Evolutionary conservation across 768 basidiomycete genomes (phyloP).

Genomic region (Podaxis sp.): DNA sequence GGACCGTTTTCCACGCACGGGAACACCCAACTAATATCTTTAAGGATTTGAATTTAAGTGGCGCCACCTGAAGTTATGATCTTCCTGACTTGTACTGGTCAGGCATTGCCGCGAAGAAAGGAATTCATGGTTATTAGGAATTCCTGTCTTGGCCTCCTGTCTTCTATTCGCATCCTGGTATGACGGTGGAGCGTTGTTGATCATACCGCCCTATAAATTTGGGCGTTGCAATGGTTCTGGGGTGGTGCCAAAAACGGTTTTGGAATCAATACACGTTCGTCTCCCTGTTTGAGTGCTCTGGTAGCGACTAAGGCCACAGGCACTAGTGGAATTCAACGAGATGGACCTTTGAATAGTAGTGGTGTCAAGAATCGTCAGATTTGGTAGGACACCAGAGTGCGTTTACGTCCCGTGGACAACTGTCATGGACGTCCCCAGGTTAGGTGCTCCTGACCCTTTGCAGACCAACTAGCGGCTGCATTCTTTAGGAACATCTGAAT

Average conservation of each 20-base stretch:
- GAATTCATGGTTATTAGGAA: background rate
- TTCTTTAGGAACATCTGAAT: background rate
- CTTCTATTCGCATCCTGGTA: background rate
- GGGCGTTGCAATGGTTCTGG: background rate
- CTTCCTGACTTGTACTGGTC: background rate
- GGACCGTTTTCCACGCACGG: background rate
- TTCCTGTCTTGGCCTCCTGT: background rate
- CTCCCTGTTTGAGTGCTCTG: background rate
- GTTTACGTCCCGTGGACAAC: background rate
- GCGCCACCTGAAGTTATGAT: background rate
- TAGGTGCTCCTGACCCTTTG: background rate
- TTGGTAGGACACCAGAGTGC: background rate
- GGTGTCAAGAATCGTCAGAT: background rate
- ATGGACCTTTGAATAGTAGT: background rate
- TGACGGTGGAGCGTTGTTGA: background rate
- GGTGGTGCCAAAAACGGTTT: background rate
- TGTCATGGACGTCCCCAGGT: background rate
- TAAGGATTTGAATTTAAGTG: background rate
- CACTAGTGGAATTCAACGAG: background rate
- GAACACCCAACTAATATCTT: no score
- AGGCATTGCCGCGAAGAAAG: background rate
- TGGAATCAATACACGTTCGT: background rate
- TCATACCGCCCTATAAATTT: background rate
- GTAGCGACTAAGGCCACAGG: background rate
- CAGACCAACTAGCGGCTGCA: background rate